Percentiles rank a stretch among this genome's conserved stretches.
Conservation (phyloP, 768 basidiomycete species). For the Sarcodon sp. region DNA sequence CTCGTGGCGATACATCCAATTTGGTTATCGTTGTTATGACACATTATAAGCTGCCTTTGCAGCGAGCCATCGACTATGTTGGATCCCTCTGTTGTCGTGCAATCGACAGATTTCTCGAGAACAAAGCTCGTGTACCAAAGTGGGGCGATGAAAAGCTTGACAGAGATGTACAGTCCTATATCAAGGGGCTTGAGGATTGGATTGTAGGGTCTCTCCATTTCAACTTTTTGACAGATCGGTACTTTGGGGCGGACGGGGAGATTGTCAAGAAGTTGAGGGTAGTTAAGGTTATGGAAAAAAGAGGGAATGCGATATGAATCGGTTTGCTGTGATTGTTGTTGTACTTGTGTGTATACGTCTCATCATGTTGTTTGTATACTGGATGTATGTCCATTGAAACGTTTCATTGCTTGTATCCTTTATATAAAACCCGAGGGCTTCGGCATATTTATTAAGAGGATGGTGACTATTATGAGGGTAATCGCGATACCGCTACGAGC, state of each 20-base stretch:
- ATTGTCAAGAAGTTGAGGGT: conserved; percentile 27
- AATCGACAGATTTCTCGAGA: conserved; percentile 34
- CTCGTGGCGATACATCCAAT: conserved; percentile 53
- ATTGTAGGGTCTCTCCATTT: conserved; percentile 51
- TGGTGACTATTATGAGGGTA: too few relatives aligned
- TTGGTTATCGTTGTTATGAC: conserved; percentile 58
- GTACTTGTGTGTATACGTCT: too few relatives aligned
- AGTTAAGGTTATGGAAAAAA: conserved; percentile 8
- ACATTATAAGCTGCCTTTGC: conserved; percentile 36
- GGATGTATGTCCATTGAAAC: too few relatives aligned
- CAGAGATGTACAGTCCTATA: conserved; percentile 34
- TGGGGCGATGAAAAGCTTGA: conserved; percentile 33
- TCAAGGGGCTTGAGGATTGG: conserved; percentile 47
- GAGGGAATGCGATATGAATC: neutral
- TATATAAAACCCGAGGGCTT: too few relatives aligned
- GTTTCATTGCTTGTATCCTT: too few relatives aligned
- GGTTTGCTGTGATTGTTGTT: too few relatives aligned
- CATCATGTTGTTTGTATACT: too few relatives aligned
- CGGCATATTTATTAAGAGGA: too few relatives aligned
- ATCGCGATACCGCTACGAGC: too few relatives aligned
- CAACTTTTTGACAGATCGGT: conserved; percentile 59
- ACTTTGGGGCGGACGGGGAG: conserved; percentile 45
- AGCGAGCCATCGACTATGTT: conserved; percentile 45
- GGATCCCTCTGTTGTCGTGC: conserved; percentile 36
- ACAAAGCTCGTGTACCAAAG: conserved; percentile 32